phyloP scores from a whole-genome alignment of 2,329 filamentous ascomycete species.

The Apiospora arundinis region DNA sequence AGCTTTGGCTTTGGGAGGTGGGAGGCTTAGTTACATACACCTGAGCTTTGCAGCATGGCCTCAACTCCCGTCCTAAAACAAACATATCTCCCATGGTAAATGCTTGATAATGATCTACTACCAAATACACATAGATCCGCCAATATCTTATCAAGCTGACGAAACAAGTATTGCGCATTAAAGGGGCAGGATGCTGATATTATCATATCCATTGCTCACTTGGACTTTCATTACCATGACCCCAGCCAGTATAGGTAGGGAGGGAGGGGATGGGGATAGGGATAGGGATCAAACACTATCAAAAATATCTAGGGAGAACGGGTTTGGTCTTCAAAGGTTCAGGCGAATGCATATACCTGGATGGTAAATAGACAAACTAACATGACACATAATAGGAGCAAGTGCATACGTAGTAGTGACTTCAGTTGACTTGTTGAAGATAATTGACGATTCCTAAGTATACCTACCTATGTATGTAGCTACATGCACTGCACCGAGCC shows the following conservation, averaged over 20 bases:
- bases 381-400: neutral
- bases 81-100: neutral
- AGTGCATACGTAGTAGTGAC: neutral
- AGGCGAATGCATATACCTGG: neutral
- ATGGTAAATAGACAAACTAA: too few relatives aligned
- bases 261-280: too few relatives aligned
- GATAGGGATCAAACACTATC: neutral
- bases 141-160: neutral
- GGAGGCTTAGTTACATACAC: too few relatives aligned
- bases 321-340: neutral
- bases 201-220: neutral
- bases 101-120: neutral
- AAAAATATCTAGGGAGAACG: neutral
- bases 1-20: too few relatives aligned
- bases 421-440: neutral
- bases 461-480: neutral
- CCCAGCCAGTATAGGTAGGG: neutral
- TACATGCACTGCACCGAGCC: neutral
- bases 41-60: neutral
- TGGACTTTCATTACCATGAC: neutral
- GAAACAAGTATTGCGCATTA: neutral
- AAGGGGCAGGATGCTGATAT: constrained; percentile 5
- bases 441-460: neutral
- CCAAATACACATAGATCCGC: neutral
- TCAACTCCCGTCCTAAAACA: neutral